A percentile compares a stretch with the other conserved stretches of the same genome.
Evolutionary conservation across 345 rosid species (phyloP).

Genomic region (Barbarea vulgaris): DNA sequence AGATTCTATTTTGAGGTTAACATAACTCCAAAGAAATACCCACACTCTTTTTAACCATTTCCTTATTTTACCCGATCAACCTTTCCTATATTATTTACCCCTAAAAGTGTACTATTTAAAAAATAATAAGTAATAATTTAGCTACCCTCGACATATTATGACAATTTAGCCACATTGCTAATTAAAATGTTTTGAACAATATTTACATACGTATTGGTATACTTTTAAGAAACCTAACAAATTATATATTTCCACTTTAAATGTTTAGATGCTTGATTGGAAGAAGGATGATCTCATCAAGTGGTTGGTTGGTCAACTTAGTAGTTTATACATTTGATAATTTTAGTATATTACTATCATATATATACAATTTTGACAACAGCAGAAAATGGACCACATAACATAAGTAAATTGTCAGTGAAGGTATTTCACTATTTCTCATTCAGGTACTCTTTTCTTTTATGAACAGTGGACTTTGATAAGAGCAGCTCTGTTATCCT

Average conservation of each 20-base stretch:
- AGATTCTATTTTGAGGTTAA: constrained; percentile 43
- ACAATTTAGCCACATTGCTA: not conserved
- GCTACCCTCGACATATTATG: not conserved
- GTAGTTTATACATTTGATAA: not conserved
- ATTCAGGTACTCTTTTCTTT: constrained; percentile 37
- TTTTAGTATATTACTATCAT: not conserved
- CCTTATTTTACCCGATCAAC: constrained; percentile 36
- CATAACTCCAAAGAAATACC: constrained; percentile 39
- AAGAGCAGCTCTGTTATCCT: constrained; percentile 21
- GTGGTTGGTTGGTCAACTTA: constrained; percentile 29
- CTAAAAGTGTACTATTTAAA: not conserved
- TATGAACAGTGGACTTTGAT: constrained; percentile 41
- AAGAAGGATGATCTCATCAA: constrained; percentile 15
- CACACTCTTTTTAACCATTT: constrained; percentile 27
- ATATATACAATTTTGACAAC: constrained; percentile 16
- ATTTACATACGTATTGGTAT: too few relatives aligned
- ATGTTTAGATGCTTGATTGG: constrained; percentile 5
- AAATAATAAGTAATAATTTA: too few relatives aligned
- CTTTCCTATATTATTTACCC: constrained; percentile 25
- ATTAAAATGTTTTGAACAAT: not conserved
- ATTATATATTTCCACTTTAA: not conserved
- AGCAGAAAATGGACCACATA: constrained; percentile 37
- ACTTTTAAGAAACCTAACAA: not conserved
- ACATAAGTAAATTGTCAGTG: constrained; percentile 43
- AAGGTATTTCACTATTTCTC: constrained; percentile 26